Conservation (phyloP, 208 protist species). For the Leishmania guyanensis region DNA sequence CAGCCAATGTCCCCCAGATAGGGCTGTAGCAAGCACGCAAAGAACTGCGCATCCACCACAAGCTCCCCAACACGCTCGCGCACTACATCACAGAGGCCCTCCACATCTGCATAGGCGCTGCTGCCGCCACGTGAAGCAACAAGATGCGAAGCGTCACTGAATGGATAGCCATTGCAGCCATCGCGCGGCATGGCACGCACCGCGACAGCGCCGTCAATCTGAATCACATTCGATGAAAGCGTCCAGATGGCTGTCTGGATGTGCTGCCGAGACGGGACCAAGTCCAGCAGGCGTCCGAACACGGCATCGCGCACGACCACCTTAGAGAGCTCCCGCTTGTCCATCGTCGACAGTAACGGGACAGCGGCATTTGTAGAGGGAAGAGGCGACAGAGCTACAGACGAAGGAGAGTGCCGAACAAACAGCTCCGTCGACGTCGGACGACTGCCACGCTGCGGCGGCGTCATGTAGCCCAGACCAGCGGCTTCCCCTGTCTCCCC, state of each 20-base stretch:
- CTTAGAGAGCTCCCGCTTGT: conserved; percentile 58
- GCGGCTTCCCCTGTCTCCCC: background rate
- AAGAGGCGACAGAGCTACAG: background rate
- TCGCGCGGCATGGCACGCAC: conserved; percentile 17
- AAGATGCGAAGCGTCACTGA: background rate
- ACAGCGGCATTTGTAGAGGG: background rate
- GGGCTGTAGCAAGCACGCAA: conserved; percentile 34
- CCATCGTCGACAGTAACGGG: conserved; percentile 45
- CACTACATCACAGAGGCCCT: conserved; percentile 9
- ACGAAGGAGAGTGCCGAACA: background rate
- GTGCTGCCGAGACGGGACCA: conserved; percentile 35
- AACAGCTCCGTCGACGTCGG: background rate
- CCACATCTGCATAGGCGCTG: background rate
- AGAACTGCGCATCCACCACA: conserved; percentile 25
- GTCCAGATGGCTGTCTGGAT: conserved; percentile 44
- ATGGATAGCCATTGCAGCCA: background rate
- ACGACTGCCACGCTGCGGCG: background rate
- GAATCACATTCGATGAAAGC: conserved; percentile 28
- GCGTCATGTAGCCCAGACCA: background rate
- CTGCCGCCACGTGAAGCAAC: background rate
- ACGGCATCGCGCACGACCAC: conserved; percentile 53
- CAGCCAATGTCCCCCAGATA: conserved; percentile 30
- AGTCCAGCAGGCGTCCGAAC: conserved; percentile 44
- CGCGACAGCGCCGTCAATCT: conserved; percentile 45
- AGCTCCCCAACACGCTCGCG: conserved; percentile 32